Evolutionary conservation across 148 eudicot species (phyloP).

Genomic region (Nyssa sinensis): DNA sequence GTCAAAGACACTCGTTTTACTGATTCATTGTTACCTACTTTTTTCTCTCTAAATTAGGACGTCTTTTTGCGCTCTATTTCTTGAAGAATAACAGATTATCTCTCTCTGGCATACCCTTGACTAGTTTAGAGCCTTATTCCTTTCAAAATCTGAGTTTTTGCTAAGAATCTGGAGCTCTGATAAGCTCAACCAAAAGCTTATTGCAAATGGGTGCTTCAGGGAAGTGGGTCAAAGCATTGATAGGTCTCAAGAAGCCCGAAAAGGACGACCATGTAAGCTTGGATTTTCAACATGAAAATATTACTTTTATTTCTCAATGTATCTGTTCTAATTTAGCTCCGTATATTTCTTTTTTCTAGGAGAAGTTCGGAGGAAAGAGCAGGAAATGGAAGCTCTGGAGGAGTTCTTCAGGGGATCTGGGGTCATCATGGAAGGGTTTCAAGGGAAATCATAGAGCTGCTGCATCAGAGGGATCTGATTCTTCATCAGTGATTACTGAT

Average conservation of each 20-base stretch:
- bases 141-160: not conserved
- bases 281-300: not conserved
- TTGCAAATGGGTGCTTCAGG: constrained; percentile 39
- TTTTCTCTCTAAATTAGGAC: not conserved
- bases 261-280: constrained; percentile 35
- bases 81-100: not conserved
- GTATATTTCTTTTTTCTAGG: constrained; percentile 30
- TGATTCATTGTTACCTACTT: too few relatives aligned
- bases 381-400: constrained; percentile 96
- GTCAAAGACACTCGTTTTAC: too few relatives aligned
- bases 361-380: constrained; percentile 51
- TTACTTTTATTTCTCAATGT: too few relatives aligned
- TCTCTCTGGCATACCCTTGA: not conserved
- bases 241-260: constrained; percentile 33
- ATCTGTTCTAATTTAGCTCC: not conserved
- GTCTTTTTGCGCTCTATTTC: not conserved
- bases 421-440: constrained; percentile 64
- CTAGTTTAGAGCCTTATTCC: not conserved
- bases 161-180: not conserved
- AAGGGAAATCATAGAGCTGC: constrained; percentile 44
- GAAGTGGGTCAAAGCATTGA: constrained; percentile 39
- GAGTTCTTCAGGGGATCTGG: constrained; percentile 70
- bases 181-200: not conserved
- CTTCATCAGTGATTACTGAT: constrained; percentile 51
- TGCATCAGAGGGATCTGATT: constrained; percentile 71